Conservation (phyloP, 805 yeast species). For the Limtongia smithiae region DNA sequence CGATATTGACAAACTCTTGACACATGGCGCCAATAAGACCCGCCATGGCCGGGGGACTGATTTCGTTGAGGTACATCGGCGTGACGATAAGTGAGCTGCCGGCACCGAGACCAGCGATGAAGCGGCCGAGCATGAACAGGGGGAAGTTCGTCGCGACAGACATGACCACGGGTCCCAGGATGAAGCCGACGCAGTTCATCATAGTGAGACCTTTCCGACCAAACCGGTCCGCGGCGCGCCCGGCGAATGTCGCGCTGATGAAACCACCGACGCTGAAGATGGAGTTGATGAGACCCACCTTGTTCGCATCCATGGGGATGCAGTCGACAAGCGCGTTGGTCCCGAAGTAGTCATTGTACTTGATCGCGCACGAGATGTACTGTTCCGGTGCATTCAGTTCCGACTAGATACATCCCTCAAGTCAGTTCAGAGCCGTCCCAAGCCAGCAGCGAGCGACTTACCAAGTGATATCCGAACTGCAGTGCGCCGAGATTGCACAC, state of each 20-base stretch:
- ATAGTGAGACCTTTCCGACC: constrained; percentile 62
- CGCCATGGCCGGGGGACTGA: constrained; percentile 62
- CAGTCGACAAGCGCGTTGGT: constrained; percentile 46
- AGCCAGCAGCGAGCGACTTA: constrained; percentile 19
- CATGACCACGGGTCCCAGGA: constrained; percentile 62
- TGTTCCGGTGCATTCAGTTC: constrained; percentile 85
- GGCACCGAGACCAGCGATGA: constrained; percentile 79
- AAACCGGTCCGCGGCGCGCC: constrained; percentile 55
- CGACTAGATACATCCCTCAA: constrained; percentile 42
- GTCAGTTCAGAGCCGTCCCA: constrained; percentile 65
- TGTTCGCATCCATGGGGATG: constrained; percentile 52
- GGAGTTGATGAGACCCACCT: constrained; percentile 71
- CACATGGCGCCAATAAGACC: constrained; percentile 87
- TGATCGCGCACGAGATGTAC: constrained; percentile 23
- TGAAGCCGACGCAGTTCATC: constrained; percentile 49
- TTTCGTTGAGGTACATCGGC: constrained; percentile 76
- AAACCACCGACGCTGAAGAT: constrained; percentile 83
- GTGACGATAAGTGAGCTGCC: constrained; percentile 84
- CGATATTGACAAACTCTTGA: constrained; percentile 80
- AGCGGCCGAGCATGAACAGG: constrained; percentile 60
- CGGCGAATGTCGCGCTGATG: constrained; percentile 66
- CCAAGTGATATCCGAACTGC: constrained; percentile 91
- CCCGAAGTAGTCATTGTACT: constrained; percentile 9
- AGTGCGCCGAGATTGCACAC: constrained; percentile 74
- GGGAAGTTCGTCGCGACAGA: constrained; percentile 46